Conservation (phyloP, 2,329 filamentous ascomycete species). For the Blastomyces emzantsi region DNA sequence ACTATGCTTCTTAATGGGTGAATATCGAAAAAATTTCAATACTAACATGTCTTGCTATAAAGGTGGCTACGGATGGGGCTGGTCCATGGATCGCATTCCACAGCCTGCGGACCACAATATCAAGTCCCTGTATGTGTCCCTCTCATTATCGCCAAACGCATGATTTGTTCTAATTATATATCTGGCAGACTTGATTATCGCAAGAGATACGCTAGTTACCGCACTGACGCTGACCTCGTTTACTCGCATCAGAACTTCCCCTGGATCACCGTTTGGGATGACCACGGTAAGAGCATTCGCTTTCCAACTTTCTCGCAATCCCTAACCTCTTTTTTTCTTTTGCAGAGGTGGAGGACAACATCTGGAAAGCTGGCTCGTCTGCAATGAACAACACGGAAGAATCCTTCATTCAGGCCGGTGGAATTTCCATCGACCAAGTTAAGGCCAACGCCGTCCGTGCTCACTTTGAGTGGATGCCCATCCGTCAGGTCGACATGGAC, state of each 20-base stretch:
- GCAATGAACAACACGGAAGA: conserved; percentile 57
- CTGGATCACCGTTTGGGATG: conserved; percentile 58
- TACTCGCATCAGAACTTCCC: conserved; percentile 48
- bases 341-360: conserved; percentile 54
- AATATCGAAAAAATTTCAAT: conserved; percentile 10
- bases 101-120: conserved; percentile 44
- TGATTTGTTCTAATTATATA: conserved; percentile 8
- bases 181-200: conserved; percentile 51
- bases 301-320: background rate
- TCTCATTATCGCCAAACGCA: background rate
- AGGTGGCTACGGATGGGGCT: conserved; percentile 42
- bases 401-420: conserved; percentile 51
- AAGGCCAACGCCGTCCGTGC: conserved; percentile 66
- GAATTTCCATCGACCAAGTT: conserved; percentile 59
- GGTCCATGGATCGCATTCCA: conserved; percentile 45
- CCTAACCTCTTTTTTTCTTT: background rate
- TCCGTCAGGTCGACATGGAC: conserved; percentile 57
- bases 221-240: conserved; percentile 53
- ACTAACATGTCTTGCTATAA: conserved; percentile 6
- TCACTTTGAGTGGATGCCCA: conserved; percentile 59
- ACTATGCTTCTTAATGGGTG: conserved; percentile 10
- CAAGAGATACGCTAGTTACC: conserved; percentile 49
- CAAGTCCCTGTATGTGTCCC: conserved; percentile 33
- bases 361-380: conserved; percentile 53
- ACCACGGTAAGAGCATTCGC: conserved; percentile 39